These are phyloP conservation scores for Basipetospora chlamydospora DNA, from an alignment of 2,329 filamentous ascomycete genomes.

Conservation along the genomic window DNA sequence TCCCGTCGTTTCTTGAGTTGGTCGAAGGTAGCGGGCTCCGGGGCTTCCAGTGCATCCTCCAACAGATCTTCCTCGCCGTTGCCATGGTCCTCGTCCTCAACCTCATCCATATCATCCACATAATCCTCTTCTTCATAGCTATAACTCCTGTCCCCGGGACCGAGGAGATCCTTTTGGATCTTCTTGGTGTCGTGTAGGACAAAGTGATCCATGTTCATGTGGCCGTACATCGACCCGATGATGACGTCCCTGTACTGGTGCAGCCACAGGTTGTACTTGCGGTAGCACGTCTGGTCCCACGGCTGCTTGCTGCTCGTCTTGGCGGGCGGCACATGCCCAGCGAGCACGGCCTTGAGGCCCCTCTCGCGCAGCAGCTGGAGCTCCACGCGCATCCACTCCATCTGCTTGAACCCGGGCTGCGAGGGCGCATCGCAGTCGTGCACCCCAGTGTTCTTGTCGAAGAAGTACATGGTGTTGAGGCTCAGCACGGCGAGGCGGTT, in stretches of 20 bases:
- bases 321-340: slow-evolving; percentile 86
- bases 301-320: slow-evolving; percentile 69
- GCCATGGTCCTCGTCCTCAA: slow-evolving; percentile 29
- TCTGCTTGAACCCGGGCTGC: slow-evolving; percentile 83
- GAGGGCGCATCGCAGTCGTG: slow-evolving; percentile 69
- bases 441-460: slow-evolving; percentile 81
- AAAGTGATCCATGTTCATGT: slow-evolving; percentile 99
- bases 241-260: slow-evolving; percentile 85
- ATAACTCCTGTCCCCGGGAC: slow-evolving; percentile 48
- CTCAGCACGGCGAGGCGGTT: slow-evolving; percentile 77
- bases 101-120: slow-evolving; percentile 5
- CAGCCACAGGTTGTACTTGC: slow-evolving; percentile 88
- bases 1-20: not conserved
- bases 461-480: slow-evolving; percentile 94
- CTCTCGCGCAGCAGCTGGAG: slow-evolving; percentile 67
- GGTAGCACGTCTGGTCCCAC: slow-evolving; percentile 98
- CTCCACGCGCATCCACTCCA: slow-evolving; percentile 91
- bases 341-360: slow-evolving; percentile 87
- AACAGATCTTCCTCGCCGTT: too few species aligned
- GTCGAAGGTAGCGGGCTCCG: not conserved
- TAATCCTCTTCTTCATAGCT: slow-evolving; percentile 17
- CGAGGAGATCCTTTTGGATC: slow-evolving; percentile 31
- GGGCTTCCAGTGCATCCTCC: too few species aligned
- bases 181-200: slow-evolving; percentile 76
- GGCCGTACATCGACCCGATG: slow-evolving; percentile 65